These are phyloP conservation scores for Colletotrichum zoysiae DNA, from an alignment of 2,329 filamentous ascomycete genomes.

Conservation along the genomic window DNA sequence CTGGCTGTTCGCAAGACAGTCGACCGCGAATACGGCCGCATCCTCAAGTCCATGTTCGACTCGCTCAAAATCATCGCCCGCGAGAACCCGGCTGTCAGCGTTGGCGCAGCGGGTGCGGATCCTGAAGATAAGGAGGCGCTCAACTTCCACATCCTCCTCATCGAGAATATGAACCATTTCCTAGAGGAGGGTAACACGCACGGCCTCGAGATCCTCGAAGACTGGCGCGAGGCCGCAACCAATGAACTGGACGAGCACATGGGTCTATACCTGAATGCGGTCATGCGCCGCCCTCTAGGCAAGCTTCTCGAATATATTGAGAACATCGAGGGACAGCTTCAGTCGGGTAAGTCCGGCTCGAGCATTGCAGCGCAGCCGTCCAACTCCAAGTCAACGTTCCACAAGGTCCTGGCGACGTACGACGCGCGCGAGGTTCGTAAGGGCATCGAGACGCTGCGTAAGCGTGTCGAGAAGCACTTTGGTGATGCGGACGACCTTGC, in stretches of 20 bases:
- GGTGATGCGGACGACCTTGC: constrained; percentile 85
- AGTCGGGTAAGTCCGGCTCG: constrained; percentile 68
- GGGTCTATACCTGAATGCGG: constrained; percentile 85
- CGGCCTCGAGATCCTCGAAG: constrained; percentile 80
- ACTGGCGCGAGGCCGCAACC: constrained; percentile 84
- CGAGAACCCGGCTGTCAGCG: constrained; percentile 69
- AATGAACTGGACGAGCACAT: constrained; percentile 89
- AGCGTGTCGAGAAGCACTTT: constrained; percentile 97
- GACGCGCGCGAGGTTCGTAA: constrained; percentile 88
- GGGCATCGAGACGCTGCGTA: constrained; percentile 89
- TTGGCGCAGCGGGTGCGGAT: constrained; percentile 60
- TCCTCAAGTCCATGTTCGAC: constrained; percentile 97
- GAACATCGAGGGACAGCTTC: constrained; percentile 81
- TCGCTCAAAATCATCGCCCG: constrained; percentile 93
- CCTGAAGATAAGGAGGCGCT: constrained; percentile 95
- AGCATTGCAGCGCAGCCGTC: constrained; percentile 83
- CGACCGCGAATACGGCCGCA: constrained; percentile 87
- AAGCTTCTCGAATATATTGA: constrained; percentile 94
- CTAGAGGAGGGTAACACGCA: constrained; percentile 88
- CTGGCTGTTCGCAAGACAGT: constrained; percentile 80
- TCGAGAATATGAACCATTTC: constrained; percentile 99
- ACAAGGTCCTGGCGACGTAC: constrained; percentile 85
- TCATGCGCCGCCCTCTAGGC: constrained; percentile 89
- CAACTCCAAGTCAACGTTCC: constrained; percentile 85
- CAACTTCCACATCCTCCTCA: constrained; percentile 96